These are phyloP conservation scores for Rubus parviflorus DNA, from an alignment of 306 rosid genomes.

Conservation along the genomic window DNA sequence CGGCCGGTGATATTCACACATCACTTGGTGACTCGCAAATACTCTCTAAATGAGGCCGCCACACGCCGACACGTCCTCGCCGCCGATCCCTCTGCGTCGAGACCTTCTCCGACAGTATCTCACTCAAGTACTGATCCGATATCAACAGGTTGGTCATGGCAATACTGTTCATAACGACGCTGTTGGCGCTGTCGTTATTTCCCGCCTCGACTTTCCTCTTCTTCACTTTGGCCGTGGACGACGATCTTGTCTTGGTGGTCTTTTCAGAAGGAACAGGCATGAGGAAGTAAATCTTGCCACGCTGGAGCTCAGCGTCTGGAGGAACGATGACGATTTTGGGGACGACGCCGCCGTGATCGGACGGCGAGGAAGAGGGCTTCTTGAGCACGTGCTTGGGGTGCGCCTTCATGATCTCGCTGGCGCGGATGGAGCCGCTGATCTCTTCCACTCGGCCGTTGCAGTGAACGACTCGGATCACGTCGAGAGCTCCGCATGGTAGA, in stretches of 20 bases:
- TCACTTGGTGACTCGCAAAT: constrained; percentile 77
- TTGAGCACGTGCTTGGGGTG: constrained; percentile 86
- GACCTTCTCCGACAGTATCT: constrained; percentile 79
- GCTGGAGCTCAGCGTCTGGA: constrained; percentile 87
- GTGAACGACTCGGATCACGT: constrained; percentile 90
- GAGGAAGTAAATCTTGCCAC: constrained; percentile 98
- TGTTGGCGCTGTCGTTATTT: background rate
- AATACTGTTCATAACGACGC: constrained; percentile 17
- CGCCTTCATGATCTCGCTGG: constrained; percentile 82
- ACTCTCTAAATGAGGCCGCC: constrained; percentile 94
- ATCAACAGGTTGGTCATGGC: constrained; percentile 45
- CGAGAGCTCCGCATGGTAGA: constrained; percentile 89
- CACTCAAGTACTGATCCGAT: constrained; percentile 74
- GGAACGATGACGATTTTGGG: constrained; percentile 85
- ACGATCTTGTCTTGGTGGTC: constrained; percentile 19
- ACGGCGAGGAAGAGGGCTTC: constrained; percentile 67
- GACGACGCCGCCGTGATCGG: constrained; percentile 46
- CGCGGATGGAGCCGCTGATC: constrained; percentile 67
- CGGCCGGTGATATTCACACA: background rate
- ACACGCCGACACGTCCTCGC: constrained; percentile 84
- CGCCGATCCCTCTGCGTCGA: constrained; percentile 70
- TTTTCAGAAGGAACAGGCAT: constrained; percentile 64
- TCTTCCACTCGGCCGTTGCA: constrained; percentile 80
- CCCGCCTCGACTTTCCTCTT: constrained; percentile 26
- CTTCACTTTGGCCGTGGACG: constrained; percentile 34